These are phyloP conservation scores for Fimicolochytrium jonesii DNA, from an alignment of 192 early-diverging fungal genomes.

Conservation along the genomic window DNA sequence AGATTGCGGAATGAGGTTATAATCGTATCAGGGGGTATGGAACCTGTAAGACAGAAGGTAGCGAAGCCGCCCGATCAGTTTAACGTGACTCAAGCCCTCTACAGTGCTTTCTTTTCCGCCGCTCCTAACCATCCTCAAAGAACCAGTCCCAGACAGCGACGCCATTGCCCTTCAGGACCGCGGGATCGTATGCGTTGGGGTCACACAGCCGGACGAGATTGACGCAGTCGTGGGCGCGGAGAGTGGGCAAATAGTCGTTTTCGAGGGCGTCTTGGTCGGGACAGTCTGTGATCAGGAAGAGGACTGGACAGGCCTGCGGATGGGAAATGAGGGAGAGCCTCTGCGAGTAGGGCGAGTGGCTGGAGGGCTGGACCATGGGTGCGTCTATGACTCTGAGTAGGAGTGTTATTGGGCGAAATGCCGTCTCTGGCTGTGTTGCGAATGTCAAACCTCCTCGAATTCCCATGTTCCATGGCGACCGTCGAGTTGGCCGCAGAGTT, in stretches of 20 bases:
- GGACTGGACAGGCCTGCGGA: background rate
- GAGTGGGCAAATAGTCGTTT: background rate
- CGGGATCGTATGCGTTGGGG: constrained; percentile 65
- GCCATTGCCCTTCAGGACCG: constrained; percentile 53
- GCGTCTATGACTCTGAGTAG: no score
- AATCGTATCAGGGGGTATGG: constrained; percentile 47
- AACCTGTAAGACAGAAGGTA: background rate
- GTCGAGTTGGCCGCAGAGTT: no score
- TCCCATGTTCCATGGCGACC: no score
- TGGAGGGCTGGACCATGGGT: no score
- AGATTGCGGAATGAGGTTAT: constrained; percentile 52
- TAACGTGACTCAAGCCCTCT: background rate
- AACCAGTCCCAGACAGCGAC: constrained; percentile 76
- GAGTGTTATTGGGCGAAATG: no score
- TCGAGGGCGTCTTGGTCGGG: background rate
- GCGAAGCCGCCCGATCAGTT: background rate
- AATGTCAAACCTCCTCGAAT: no score
- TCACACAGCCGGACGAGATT: constrained; percentile 84
- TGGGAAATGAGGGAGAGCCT: background rate
- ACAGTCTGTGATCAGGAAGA: constrained; percentile 25
- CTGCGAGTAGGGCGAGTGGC: constrained; percentile 10
- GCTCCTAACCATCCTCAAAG: constrained; percentile 74
- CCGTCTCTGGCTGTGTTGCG: no score
- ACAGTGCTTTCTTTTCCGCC: no score
- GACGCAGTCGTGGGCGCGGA: constrained; percentile 45